Evolutionary conservation across 371 early-diverging fungal species (phyloP).

Genomic region (Rhizopus arrhizus): DNA sequence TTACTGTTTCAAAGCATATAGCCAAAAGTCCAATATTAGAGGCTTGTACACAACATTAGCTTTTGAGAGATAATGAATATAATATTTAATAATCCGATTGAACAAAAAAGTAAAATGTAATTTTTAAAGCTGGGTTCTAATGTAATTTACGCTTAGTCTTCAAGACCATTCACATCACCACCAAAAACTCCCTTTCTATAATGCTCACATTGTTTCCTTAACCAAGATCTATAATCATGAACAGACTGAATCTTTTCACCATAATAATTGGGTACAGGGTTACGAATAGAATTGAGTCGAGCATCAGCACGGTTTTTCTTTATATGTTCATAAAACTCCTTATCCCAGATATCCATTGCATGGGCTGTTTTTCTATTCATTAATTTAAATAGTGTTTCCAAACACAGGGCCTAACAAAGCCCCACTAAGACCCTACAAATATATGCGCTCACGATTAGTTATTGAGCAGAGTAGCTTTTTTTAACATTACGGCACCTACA

Average conservation of each 20-base stretch:
- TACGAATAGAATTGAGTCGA: conserved; percentile 70
- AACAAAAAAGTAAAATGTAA: background rate
- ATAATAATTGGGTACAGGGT: conserved; percentile 90
- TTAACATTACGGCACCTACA: conserved; percentile 47
- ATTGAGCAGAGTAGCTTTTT: background rate
- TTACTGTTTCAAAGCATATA: no score
- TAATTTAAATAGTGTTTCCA: conserved; percentile 68
- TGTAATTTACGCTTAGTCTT: conserved; percentile 13
- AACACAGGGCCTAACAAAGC: conserved; percentile 71
- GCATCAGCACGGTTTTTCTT: conserved; percentile 80
- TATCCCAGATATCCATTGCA: conserved; percentile 72
- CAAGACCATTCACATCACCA: conserved; percentile 38
- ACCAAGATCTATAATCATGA: conserved; percentile 83
- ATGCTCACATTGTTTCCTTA: conserved; percentile 85
- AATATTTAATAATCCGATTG: background rate
- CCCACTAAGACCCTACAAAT: conserved; percentile 62
- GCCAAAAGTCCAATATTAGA: no score
- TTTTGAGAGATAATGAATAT: background rate
- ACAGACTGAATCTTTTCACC: conserved; percentile 90
- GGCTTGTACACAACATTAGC: no score
- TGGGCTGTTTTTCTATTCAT: conserved; percentile 57
- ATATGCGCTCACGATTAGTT: background rate
- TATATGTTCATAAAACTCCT: conserved; percentile 81
- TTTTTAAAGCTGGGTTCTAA: background rate
- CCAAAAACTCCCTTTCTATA: conserved; percentile 74